These are phyloP conservation scores for Coleophoma eucalyptorum DNA, from an alignment of 2,329 filamentous ascomycete genomes.

Conservation along the genomic window DNA sequence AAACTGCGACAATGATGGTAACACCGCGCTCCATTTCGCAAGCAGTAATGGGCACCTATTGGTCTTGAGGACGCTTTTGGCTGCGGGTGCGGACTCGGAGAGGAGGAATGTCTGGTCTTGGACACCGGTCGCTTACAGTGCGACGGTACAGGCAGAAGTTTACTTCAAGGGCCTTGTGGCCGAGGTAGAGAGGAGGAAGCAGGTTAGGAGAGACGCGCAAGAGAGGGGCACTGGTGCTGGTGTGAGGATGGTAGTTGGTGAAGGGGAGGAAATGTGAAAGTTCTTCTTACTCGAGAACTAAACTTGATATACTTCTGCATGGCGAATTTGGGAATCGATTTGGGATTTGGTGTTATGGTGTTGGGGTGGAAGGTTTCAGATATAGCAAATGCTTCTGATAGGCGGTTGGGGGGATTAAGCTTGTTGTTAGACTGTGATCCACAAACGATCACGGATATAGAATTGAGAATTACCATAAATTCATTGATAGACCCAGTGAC, in stretches of 20 bases:
- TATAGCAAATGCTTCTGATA: no score
- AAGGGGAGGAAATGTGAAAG: slow-evolving; percentile 9
- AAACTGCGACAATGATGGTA: slow-evolving; percentile 66
- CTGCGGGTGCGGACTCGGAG: slow-evolving; percentile 72
- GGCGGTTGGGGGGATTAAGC: no score
- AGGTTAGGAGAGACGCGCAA: slow-evolving; percentile 29
- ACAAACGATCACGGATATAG: no score
- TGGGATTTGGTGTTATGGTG: no score
- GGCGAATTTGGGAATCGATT: no score
- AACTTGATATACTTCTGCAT: no score
- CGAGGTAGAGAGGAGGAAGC: slow-evolving; percentile 63
- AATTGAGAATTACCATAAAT: no score
- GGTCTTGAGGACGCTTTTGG: slow-evolving; percentile 71
- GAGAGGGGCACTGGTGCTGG: slow-evolving; percentile 17
- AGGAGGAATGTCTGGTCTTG: slow-evolving; percentile 73
- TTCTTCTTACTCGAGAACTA: no score
- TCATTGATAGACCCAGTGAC: no score
- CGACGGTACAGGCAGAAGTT: slow-evolving; percentile 78
- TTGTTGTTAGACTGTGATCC: no score
- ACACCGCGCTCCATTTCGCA: slow-evolving; percentile 84
- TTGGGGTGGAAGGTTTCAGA: no score
- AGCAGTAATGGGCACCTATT: slow-evolving; percentile 77
- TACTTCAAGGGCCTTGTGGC: slow-evolving; percentile 75
- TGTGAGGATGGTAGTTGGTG: slow-evolving; percentile 18
- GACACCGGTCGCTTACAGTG: slow-evolving; percentile 79